Base-by-base conservation (phyloP, 2,329 filamentous ascomycete genomes). In the Venturia effusa region DNA sequence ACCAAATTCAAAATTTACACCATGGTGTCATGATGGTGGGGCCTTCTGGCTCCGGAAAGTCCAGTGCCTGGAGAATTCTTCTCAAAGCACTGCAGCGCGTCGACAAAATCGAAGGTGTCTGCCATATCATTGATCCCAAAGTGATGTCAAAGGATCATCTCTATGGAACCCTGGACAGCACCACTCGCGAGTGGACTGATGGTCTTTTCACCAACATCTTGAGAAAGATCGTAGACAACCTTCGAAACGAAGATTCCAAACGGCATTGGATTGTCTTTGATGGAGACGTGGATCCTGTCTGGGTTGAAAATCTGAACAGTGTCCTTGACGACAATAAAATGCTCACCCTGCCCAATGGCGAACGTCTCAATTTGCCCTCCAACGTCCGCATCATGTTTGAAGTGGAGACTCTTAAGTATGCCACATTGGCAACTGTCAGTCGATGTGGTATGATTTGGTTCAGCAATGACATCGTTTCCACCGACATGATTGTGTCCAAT, bases 1-100 rank as follows among this genome's bases (percentile, higher is more conserved):
- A 96, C 74, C 94, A 99, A 75, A 99, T 99, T 67, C 94, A 97
- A 75, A 89, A 88, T 68, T 92, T 99, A 65, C 94, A 99, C 72
- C 94, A 99, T 70, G 94, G 94, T 88, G 94, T 99, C 34, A 99
- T 99, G 95, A 97, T 99, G 94, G 94, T 99, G 11, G 94, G 94
- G 67, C 92, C 90, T 72, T 97, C 95, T 37, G 94, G 95, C n/a
- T 89, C 93, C 57, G 95, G 95, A 73, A 99, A 99, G 78, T 97
- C 94, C 48, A 87, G 89, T 1, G 90, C 94, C 5, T 99, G 95
- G 94, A 92, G 90, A 71, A 86, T 96, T 51, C 81, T 99, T 61
- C 83, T 99, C 24, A 89, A 95, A 71, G 94, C 95, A 19, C 78
- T 99, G 65, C 93, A 97, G 71, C 86, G 89, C 70, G 90, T 96